phyloP scores from a whole-genome alignment of 495 filamentous ascomycete genomes.

The Penicillium parvum region DNA sequence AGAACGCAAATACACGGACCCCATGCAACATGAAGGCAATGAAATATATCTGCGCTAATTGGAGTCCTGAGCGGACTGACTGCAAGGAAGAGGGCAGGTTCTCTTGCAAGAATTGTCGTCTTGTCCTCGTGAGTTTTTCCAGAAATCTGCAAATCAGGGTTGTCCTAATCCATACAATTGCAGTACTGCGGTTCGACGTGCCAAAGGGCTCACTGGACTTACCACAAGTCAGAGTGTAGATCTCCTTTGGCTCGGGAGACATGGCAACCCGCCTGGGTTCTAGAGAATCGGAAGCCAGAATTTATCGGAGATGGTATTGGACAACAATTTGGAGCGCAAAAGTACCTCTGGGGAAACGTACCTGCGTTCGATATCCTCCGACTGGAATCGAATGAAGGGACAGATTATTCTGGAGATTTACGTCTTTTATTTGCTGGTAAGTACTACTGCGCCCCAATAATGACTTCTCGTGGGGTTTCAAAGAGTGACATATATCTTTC shows the following conservation, averaged over 20 bases:
- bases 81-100: no score
- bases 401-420: constrained; percentile 23
- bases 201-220: constrained; percentile 13
- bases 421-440: constrained; percentile 39
- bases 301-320: background rate
- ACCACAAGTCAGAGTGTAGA: constrained; percentile 11
- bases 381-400: constrained; percentile 40
- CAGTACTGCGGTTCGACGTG: constrained; percentile 7
- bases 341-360: constrained; percentile 33
- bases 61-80: no score
- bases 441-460: no score
- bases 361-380: constrained; percentile 43
- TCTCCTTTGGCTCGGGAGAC: constrained; percentile 6
- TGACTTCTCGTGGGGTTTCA: no score
- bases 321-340: constrained; percentile 1
- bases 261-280: constrained; percentile 15
- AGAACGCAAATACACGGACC: no score
- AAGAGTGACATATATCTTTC: background rate
- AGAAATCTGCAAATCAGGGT: no score
- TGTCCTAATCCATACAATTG: no score
- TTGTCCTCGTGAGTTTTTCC: no score
- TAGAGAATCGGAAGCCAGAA: constrained; percentile 6
- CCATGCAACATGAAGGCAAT: no score
- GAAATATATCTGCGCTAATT: no score
- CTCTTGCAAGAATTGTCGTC: no score